Conservation (phyloP, 2,329 filamentous ascomycete genomes). For the Beauveria bassiana region DNA sequence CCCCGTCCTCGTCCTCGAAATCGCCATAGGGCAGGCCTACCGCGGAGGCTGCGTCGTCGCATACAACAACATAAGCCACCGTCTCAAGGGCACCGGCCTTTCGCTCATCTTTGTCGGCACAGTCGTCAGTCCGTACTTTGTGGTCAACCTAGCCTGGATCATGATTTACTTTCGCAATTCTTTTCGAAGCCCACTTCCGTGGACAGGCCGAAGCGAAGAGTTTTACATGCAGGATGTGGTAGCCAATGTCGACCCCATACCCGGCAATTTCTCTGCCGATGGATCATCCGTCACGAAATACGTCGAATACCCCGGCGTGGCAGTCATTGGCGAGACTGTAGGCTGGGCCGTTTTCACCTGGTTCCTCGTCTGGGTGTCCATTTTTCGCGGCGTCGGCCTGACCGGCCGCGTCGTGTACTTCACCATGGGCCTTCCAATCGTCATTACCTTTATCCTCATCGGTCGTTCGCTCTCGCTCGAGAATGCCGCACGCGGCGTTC, state of each 20-base stretch:
- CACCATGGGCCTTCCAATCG: constrained; percentile 53
- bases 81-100: constrained; percentile 46
- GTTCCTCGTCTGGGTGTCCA: constrained; percentile 52
- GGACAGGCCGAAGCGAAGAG: constrained; percentile 40
- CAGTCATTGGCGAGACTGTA: constrained; percentile 46
- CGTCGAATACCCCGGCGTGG: constrained; percentile 37
- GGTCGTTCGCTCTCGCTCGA: constrained; percentile 45
- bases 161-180: constrained; percentile 51
- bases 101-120: constrained; percentile 45
- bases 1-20: constrained; percentile 47
- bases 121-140: constrained; percentile 50
- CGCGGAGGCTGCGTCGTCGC: constrained; percentile 48
- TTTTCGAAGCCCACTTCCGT: constrained; percentile 47
- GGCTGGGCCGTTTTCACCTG: constrained; percentile 52
- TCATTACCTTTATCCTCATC: constrained; percentile 48
- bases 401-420: constrained; percentile 54
- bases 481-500: constrained; percentile 45
- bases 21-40: constrained; percentile 63
- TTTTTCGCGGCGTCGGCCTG: constrained; percentile 50
- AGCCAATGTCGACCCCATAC: constrained; percentile 35
- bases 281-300: constrained; percentile 33
- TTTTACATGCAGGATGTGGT: constrained; percentile 46
- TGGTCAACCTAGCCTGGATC: constrained; percentile 49
- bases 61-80: constrained; percentile 43
- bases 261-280: constrained; percentile 29